Percentiles rank a stretch among this genome's conserved stretches.
Conservation (phyloP, 1,284 basidiomycete genomes). For the Leccinum fuscescens region DNA sequence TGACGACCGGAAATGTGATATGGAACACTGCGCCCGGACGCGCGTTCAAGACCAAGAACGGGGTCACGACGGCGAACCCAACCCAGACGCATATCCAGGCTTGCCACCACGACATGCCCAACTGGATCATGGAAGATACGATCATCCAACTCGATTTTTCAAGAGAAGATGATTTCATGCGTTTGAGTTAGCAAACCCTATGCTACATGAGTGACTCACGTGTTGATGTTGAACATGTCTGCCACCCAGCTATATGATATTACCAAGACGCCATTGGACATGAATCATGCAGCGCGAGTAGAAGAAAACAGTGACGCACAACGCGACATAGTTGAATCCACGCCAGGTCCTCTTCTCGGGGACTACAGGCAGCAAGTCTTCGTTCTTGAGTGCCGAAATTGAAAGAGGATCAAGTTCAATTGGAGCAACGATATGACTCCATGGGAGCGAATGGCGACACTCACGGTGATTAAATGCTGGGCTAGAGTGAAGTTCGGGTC, state of each 20-base stretch:
- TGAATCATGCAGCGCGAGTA: background rate
- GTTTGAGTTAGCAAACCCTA: background rate
- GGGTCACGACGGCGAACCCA: slow-evolving; percentile 71
- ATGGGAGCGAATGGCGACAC: slow-evolving; percentile 29
- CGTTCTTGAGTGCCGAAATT: slow-evolving; percentile 46
- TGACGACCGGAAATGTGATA: slow-evolving; percentile 79
- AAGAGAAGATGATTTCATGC: background rate
- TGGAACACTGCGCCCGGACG: slow-evolving; percentile 79
- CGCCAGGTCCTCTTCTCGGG: slow-evolving; percentile 59
- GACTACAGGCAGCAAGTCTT: slow-evolving; percentile 61
- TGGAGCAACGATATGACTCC: background rate
- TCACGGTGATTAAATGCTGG: slow-evolving; percentile 55
- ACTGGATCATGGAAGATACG: slow-evolving; percentile 70
- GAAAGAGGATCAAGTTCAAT: slow-evolving; percentile 6
- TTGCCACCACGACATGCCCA: slow-evolving; percentile 82
- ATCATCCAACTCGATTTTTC: slow-evolving; percentile 62
- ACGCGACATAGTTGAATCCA: slow-evolving; percentile 59
- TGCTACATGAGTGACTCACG: slow-evolving; percentile 44
- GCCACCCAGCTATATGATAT: slow-evolving; percentile 63
- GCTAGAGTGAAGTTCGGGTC: slow-evolving; percentile 47
- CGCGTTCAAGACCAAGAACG: slow-evolving; percentile 79
- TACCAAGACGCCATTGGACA: background rate
- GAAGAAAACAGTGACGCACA: slow-evolving; percentile 41
- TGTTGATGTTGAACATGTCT: slow-evolving; percentile 80
- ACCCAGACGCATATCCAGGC: slow-evolving; percentile 78